Base-by-base conservation (phyloP, 495 filamentous ascomycete genomes). In the Ascodesmis nigricans region DNA sequence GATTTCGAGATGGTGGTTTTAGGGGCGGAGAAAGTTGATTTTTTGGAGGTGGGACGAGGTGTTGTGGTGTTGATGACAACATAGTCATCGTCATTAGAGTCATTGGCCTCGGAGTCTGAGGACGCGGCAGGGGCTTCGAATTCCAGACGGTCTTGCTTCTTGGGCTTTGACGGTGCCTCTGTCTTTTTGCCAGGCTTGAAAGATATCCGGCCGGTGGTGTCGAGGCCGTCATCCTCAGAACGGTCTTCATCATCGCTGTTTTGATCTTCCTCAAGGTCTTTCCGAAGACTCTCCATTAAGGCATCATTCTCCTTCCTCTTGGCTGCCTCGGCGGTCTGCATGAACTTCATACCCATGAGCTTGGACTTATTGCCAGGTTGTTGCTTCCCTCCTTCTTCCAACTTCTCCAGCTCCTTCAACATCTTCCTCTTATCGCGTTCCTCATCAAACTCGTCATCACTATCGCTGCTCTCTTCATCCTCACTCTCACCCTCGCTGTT, bases 341-440 rank as follows among this genome's bases (percentile, higher is more conserved):
- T 97, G 49, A 95, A 97, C 45, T 75, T 74, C 76, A 91, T 75
- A 18, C 63, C 62, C 44, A 68, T 61, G 5, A 91, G 58, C 29
- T 48, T 61, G 11, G 15, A 29, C 1, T 13, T 26, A 8, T 29
- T 25, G 23, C 6, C 23, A 25, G 6, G 11, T 11, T 25, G 23
- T 25, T 25, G 6, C 23, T 9, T 10, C 4, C 19, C 58, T 56
- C 35, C 56, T 62, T 65, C 13, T 2, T 55, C 63, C 1, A 62
- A 43, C 2, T 55, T 56, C 26, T 73, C 58, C 4, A 84, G 57
- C 29, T 73, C 59, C 11, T 55, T 52, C 15, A 84, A 56, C 34
- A 78, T 62, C 26, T 63, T 57, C 27, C 53, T 52, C 17, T 59
- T 60, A 35, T 68, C 58, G 10, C 57, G 55, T 35, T 58, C 56